These are phyloP conservation scores for Chlorella sp. DNA, from an alignment of 139 green algal genomes.

Conservation along the genomic window DNA sequence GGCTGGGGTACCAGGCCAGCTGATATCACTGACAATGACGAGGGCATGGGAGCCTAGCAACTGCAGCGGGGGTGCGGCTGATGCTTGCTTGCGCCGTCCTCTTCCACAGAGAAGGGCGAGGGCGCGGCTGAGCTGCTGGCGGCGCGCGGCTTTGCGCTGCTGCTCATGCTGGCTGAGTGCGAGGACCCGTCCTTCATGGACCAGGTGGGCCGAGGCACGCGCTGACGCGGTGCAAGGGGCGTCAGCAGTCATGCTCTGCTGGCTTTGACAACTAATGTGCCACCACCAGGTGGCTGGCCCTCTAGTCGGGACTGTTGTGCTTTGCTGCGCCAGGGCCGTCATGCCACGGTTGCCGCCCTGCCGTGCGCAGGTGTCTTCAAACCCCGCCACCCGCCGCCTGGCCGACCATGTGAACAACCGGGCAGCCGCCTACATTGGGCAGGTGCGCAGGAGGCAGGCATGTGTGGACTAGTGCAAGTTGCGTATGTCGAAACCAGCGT, in stretches of 20 bases:
- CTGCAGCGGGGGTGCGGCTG: no score
- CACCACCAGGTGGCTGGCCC: no score
- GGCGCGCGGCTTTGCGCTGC: slow-evolving; percentile 42
- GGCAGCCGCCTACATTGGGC: slow-evolving; percentile 27
- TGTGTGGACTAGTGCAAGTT: no score
- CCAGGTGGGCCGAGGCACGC: neutral
- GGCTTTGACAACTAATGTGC: no score
- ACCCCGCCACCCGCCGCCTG: slow-evolving; percentile 12
- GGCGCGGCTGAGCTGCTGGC: slow-evolving; percentile 51
- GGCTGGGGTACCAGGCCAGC: no score
- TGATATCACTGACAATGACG: no score
- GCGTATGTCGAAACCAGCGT: no score
- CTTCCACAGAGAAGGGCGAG: slow-evolving; percentile 11
- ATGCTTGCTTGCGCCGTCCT: no score
- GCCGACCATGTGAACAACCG: slow-evolving; percentile 35
- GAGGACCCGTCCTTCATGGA: slow-evolving; percentile 39
- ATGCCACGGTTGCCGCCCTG: neutral
- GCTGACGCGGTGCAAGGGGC: no score
- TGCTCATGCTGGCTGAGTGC: slow-evolving; percentile 48
- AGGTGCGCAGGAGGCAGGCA: neutral
- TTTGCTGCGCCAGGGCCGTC: no score
- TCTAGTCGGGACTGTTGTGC: no score
- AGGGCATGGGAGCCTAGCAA: no score
- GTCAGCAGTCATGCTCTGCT: neutral
- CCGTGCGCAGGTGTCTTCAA: slow-evolving; percentile 4